Base-by-base conservation (phyloP, 352 stramenopile species). In the Aphanomyces invadans region DNA sequence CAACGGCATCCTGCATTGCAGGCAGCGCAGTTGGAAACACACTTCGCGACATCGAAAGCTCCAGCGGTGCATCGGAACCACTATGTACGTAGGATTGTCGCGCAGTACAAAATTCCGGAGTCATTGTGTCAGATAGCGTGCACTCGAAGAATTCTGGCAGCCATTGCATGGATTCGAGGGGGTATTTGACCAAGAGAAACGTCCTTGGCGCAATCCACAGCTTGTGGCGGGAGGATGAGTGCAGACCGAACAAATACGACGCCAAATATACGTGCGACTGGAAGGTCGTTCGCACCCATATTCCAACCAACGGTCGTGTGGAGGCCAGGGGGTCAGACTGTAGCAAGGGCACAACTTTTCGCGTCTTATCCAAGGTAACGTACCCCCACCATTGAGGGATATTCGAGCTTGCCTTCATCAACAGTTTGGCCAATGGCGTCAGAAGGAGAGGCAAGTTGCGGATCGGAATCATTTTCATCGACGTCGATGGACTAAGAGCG, bases 61-160 rank as follows among this genome's bases (percentile, higher is more conserved):
- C 49, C 12, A 57, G 15, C 21, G 1, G 7, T 38, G 21, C 19
- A 33, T 32, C 49, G 23, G 19, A 10, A 54, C 11, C 21, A 54
- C 28, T 54, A 21, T n/a, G 11, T 33, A 19, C 17, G 36, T 15
- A 7, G 29, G 19, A 23, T 57, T 38, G 17, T 33, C 7, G 19
- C 19, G 12, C 10, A 15, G 0, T 32, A 9, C 12, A 57, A 32
- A 39, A 57, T n/a, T 7, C 17, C 9, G 11, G 19, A 15, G 5
- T 38, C 7, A n/a, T 7, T 7, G 15, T 57, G 49, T 57, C 49
- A 5, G 49, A 32, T 33, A 51, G 12, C 25, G 55, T 52, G 15
- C 21, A 36, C 21, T 64, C 55, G n/a, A 33, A 64, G 21, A 64
- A 64, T 26, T 64, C 55, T 17, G 55, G 55, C 25, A 64, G 39